A percentile compares a stretch with the other conserved stretches of the same genome.
phyloP scores from a whole-genome alignment of 148 eudicot species.

The Rhododendron henanense region DNA sequence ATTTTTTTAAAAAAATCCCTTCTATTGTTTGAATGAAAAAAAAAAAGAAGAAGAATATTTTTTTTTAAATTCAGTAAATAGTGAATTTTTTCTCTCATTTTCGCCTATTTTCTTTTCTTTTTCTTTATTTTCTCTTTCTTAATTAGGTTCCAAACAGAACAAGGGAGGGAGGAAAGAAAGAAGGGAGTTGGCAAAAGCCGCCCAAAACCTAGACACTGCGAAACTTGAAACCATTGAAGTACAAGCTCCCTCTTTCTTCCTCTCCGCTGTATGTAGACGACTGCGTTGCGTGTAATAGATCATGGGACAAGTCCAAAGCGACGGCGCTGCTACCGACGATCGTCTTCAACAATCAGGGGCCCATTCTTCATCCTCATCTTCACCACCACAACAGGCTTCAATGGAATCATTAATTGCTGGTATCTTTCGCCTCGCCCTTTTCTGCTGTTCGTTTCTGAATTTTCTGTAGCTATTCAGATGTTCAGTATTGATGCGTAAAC shows the following conservation, averaged over 20 bases:
- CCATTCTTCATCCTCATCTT: slow-evolving; percentile 8
- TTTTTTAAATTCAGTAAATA: too few relatives aligned
- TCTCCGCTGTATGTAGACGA: background rate
- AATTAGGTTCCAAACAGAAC: too few relatives aligned
- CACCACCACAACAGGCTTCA: slow-evolving; percentile 33
- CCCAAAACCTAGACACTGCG: too few relatives aligned
- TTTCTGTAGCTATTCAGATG: background rate
- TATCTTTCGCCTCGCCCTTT: background rate
- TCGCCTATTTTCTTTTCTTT: too few relatives aligned
- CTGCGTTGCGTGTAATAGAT: background rate
- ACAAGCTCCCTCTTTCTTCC: too few relatives aligned
- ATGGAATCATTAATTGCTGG: slow-evolving; percentile 54
- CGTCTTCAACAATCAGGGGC: background rate
- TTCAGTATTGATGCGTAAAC: background rate
- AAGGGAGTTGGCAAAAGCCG: too few relatives aligned
- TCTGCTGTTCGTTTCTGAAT: background rate
- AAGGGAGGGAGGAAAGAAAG: too few relatives aligned
- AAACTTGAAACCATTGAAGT: background rate
- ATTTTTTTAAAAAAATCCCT: too few relatives aligned
- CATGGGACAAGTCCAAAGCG: slow-evolving; percentile 72
- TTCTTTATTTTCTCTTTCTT: too few relatives aligned
- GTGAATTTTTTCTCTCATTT: too few relatives aligned
- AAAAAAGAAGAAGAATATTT: too few relatives aligned
- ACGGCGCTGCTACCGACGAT: slow-evolving; percentile 18
- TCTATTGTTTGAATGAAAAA: too few relatives aligned